These are phyloP conservation scores for Hyaloscypha hepaticicola DNA, from an alignment of 495 filamentous ascomycete genomes.

Conservation along the genomic window DNA sequence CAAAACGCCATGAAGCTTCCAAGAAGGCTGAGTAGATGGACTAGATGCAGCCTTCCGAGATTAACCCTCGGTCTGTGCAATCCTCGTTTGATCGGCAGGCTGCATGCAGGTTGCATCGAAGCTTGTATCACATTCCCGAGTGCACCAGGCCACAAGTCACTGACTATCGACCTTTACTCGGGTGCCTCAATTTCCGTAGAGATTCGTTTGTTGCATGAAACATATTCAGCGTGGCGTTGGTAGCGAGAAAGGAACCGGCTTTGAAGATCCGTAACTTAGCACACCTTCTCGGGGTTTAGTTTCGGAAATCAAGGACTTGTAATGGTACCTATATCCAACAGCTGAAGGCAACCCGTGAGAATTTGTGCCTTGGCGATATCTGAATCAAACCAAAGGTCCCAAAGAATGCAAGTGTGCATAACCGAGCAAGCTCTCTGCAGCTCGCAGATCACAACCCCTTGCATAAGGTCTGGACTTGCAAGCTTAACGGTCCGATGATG, in stretches of 20 bases:
- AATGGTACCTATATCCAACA: neutral
- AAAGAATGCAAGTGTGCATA: conserved; percentile 7
- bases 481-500: neutral
- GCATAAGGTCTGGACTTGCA: neutral
- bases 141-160: conserved; percentile 2
- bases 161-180: neutral
- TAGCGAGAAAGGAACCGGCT: neutral
- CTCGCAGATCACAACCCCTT: neutral
- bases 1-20: conserved; percentile 51
- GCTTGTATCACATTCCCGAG: conserved; percentile 6
- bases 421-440: neutral
- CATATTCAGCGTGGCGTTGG: neutral
- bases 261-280: neutral
- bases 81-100: neutral
- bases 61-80: conserved; percentile 14
- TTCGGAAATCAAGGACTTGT: neutral
- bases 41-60: conserved; percentile 25
- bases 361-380: neutral
- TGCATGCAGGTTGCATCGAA: conserved; percentile 4
- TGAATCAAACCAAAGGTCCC: neutral
- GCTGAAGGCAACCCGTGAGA: neutral
- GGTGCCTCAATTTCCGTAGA: neutral
- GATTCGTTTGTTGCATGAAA: conserved; percentile 2
- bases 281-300: neutral
- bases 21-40: conserved; percentile 53